Percentiles rank a stretch among this genome's conserved stretches.
These are phyloP conservation scores for Trichoderma citrinoviride DNA, from an alignment of 2,329 filamentous ascomycete genomes.

Conservation along the genomic window DNA sequence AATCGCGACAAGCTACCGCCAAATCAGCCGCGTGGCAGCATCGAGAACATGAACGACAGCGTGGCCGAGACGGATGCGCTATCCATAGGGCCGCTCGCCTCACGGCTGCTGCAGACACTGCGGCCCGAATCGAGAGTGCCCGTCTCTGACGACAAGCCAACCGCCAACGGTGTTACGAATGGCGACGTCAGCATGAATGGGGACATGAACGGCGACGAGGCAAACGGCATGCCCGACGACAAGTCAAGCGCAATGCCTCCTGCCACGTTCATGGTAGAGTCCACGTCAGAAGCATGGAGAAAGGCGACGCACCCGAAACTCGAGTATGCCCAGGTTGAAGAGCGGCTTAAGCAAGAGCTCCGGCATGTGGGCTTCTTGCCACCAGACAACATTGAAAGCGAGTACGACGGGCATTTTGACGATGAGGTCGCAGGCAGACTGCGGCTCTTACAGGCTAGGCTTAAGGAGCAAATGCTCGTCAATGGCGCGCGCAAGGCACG, in stretches of 20 bases:
- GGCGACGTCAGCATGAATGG: constrained; percentile 57
- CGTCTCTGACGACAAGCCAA: constrained; percentile 55
- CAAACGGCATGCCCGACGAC: constrained; percentile 36
- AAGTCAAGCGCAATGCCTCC: constrained; percentile 53
- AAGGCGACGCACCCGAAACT: constrained; percentile 71
- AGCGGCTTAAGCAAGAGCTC: constrained; percentile 87
- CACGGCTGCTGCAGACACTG: constrained; percentile 75
- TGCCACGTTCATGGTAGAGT: constrained; percentile 77
- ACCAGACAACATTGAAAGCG: constrained; percentile 60
- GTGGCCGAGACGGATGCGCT: constrained; percentile 85
- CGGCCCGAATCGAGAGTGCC: constrained; percentile 68
- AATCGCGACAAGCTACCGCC: constrained; percentile 65
- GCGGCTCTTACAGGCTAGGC: constrained; percentile 76
- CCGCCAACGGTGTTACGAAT: constrained; percentile 50
- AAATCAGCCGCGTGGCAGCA: constrained; percentile 79
- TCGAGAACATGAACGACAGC: constrained; percentile 84
- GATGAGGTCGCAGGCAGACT: constrained; percentile 91
- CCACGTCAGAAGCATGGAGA: constrained; percentile 73
- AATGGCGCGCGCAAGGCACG: constrained; percentile 90
- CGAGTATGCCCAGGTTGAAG: constrained; percentile 83
- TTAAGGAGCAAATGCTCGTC: constrained; percentile 78
- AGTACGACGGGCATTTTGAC: constrained; percentile 87
- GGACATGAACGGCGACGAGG: constrained; percentile 40
- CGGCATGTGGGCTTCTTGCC: constrained; percentile 86
- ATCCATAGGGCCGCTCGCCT: constrained; percentile 81